Conservation (phyloP, 306 rosid species). For the Cajanus cajan region DNA sequence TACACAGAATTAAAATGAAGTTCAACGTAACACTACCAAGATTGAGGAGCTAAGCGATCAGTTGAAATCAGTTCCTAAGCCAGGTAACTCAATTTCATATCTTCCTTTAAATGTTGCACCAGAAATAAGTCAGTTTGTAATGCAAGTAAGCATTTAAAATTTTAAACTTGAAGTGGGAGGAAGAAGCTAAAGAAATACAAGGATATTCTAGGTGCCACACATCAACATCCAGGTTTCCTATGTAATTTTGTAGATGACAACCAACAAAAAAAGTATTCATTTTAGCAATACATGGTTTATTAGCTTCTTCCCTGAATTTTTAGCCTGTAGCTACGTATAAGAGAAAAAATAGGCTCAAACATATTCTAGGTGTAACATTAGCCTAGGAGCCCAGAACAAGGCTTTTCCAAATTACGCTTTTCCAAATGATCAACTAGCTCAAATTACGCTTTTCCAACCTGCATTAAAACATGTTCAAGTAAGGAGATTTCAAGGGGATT, state of each 20-base stretch:
- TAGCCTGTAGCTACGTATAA: neutral
- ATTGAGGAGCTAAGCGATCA: constrained; percentile 94
- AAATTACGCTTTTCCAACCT: constrained; percentile 91
- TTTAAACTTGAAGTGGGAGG: constrained; percentile 5
- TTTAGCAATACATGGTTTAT: neutral
- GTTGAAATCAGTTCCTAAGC: constrained; percentile 89
- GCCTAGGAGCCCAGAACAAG: neutral
- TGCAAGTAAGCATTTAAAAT: constrained; percentile 12
- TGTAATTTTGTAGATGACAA: constrained; percentile 2
- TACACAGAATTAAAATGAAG: constrained; percentile 34
- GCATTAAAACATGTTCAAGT: constrained; percentile 35
- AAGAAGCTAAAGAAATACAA: constrained; percentile 22
- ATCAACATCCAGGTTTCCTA: neutral
- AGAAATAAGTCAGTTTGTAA: constrained; percentile 25
- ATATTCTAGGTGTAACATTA: neutral
- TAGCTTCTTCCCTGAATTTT: no score
- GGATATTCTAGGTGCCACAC: neutral
- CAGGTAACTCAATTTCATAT: constrained; percentile 93
- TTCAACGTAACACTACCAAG: constrained; percentile 67
- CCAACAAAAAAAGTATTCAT: constrained; percentile 7
- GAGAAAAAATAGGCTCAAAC: constrained; percentile 15
- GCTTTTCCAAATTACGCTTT: no score
- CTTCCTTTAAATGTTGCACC: constrained; percentile 95
- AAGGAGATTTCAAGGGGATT: neutral
- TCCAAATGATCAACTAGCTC: constrained; percentile 88